These are phyloP conservation scores for Candida railenensis DNA, from an alignment of 805 yeast species.

Conservation along the genomic window DNA sequence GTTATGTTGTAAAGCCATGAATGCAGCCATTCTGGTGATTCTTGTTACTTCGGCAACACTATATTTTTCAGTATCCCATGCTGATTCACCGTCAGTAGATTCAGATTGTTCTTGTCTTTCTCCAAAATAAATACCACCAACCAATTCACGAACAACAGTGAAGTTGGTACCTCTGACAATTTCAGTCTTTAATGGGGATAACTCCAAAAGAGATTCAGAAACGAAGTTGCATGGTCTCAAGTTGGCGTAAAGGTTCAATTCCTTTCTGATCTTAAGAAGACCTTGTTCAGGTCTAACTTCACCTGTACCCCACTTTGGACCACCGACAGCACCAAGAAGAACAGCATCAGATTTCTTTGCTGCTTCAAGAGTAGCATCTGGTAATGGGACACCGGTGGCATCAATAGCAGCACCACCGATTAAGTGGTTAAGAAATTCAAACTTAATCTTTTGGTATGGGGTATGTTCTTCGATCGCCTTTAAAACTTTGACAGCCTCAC, in stretches of 20 bases:
- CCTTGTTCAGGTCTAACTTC: slow-evolving; percentile 97
- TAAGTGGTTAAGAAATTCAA: slow-evolving; percentile 77
- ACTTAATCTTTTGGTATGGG: slow-evolving; percentile 47
- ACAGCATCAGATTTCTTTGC: slow-evolving; percentile 91
- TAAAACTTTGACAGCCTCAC: slow-evolving; percentile 89
- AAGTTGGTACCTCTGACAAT: slow-evolving; percentile 89
- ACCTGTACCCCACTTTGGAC: slow-evolving; percentile 99
- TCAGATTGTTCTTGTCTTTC: slow-evolving; percentile 92
- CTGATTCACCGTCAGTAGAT: slow-evolving; percentile 58
- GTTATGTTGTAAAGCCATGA: slow-evolving; percentile 85
- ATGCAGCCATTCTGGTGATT: slow-evolving; percentile 98
- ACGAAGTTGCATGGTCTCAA: slow-evolving; percentile 96
- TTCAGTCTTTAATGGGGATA: slow-evolving; percentile 85
- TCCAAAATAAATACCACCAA: slow-evolving; percentile 98
- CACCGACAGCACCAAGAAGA: slow-evolving; percentile 97
- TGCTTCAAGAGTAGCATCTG: slow-evolving; percentile 80
- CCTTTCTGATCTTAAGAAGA: slow-evolving; percentile 88
- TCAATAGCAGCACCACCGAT: slow-evolving; percentile 99
- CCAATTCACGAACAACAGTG: slow-evolving; percentile 91
- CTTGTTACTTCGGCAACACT: slow-evolving; percentile 90
- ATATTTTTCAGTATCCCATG: slow-evolving; percentile 93
- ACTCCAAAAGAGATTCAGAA: slow-evolving; percentile 74
- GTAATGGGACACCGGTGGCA: slow-evolving; percentile 89
- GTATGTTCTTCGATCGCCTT: slow-evolving; percentile 63
- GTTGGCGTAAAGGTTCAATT: slow-evolving; percentile 90